Base-by-base conservation (phyloP, 73 alveolate genomes). In the Effrenium voratum region DNA sequence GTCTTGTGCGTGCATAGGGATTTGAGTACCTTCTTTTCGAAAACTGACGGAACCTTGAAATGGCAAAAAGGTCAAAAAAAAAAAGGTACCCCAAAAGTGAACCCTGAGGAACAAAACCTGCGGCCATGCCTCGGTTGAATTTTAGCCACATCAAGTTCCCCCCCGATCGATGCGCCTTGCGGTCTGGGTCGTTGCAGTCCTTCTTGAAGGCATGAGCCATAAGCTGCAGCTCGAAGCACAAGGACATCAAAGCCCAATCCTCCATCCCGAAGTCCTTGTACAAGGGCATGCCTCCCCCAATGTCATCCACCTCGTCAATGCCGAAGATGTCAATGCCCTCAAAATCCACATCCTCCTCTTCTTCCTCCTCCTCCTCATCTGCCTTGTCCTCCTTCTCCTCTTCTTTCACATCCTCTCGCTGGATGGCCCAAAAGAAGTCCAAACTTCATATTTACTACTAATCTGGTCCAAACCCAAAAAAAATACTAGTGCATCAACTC, bases 261-360 rank as follows among this genome's bases (percentile, higher is more conserved):
- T 87, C 95, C 2, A 59, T 19, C 30, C 41, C 72, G 12, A 87
- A 87, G 70, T 87, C 95, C 68, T 87, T 87, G 85, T 87, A 87
- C 30, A 87, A 47, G 46, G 95, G 95, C 84, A 41, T 87, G 84
- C 95, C 95, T 66, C 85, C 85, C 38, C 95, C 95, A 32, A 87
- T 87, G 95, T 87, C 95, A 68, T 87, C 95, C 84, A 87, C 95
- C 95, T 87, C 95, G 49, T 87, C 95, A n/a, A 87, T 85, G 10
- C 95, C 95, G 34, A 87, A 87, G 60, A 87, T 87, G 85, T 87
- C 95, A 36, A 87, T 49, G 30, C 41, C 85, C 13, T 87, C 95
- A 49, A 87, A 87, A 73, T 87, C 95, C 1, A 45, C 95, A 24
- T 34, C 95, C 59, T 40, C 91, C 46, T 80, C 91, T 45, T 80